Percentiles rank a stretch among this genome's conserved stretches.
phyloP scores from a whole-genome alignment of 805 yeast genomes.

The Wickerhamomyces sydowiorum region DNA sequence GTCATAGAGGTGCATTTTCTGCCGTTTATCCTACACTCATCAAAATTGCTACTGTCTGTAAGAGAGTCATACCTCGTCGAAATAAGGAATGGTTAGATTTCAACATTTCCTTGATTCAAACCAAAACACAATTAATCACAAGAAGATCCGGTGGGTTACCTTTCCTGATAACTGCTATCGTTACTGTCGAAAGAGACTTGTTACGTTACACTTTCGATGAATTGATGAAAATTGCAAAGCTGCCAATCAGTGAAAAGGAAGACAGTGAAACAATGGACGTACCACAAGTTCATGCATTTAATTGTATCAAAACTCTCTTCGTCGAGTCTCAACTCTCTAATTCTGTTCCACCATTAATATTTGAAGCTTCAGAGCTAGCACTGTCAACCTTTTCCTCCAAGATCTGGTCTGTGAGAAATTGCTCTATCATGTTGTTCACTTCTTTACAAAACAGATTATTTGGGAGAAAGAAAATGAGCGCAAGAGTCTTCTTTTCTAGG shows the following conservation, averaged over 20 bases:
- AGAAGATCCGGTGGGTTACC: conserved; percentile 95
- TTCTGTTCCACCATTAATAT: conserved; percentile 44
- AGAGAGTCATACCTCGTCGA: conserved; percentile 26
- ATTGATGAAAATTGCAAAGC: conserved; percentile 49
- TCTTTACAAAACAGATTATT: conserved; percentile 77
- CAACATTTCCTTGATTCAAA: conserved; percentile 47
- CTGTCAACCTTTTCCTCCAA: conserved; percentile 57
- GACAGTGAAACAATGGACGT: conserved; percentile 57
- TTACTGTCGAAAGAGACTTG: conserved; percentile 39
- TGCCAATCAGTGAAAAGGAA: conserved; percentile 39
- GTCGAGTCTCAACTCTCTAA: conserved; percentile 63
- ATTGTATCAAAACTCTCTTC: conserved; percentile 72
- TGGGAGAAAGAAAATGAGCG: conserved; percentile 51
- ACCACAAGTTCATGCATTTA: conserved; percentile 92
- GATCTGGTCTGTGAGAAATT: conserved; percentile 84
- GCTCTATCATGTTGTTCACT: conserved; percentile 90
- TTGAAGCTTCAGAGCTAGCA: conserved; percentile 54
- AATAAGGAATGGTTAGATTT: conserved; percentile 55
- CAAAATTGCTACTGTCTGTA: conserved; percentile 56
- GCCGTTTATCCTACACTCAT: conserved; percentile 80
- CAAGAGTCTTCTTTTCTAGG: conserved; percentile 66
- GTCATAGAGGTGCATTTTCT: conserved; percentile 91
- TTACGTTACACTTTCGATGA: conserved; percentile 44
- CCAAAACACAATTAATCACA: conserved; percentile 64
- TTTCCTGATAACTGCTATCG: conserved; percentile 64